A percentile compares a stretch with the other conserved stretches of the same genome.
These are phyloP conservation scores for Pouteria glomerata DNA, from an alignment of 148 eudicot genomes.

Conservation along the genomic window DNA sequence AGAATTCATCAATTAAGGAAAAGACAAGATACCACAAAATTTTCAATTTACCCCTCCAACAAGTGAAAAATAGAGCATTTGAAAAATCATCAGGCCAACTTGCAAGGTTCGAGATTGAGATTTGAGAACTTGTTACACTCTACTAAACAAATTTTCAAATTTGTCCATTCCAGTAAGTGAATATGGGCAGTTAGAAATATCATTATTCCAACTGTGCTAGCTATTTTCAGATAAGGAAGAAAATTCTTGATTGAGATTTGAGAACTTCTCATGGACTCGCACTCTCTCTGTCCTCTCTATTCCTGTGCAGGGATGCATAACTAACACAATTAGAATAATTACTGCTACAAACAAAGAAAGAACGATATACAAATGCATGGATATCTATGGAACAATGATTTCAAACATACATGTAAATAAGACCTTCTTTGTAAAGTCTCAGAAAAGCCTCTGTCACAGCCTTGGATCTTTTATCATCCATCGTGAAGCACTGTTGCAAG, in stretches of 20 bases:
- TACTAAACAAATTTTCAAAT: too few relatives aligned
- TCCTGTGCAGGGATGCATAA: too few relatives aligned
- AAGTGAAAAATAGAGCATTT: neutral
- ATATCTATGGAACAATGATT: neutral
- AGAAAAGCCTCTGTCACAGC: constrained; percentile 96
- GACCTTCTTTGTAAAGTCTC: constrained; percentile 77
- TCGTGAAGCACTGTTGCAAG: constrained; percentile 76
- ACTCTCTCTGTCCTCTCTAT: neutral
- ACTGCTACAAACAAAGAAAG: neutral
- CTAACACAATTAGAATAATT: too few relatives aligned
- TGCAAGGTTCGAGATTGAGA: too few relatives aligned
- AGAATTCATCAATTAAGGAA: neutral
- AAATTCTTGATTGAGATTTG: neutral
- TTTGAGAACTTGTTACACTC: too few relatives aligned
- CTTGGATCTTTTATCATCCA: constrained; percentile 87
- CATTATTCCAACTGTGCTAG: neutral
- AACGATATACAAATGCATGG: neutral
- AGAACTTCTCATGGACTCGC: neutral
- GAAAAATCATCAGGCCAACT: too few relatives aligned
- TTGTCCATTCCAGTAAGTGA: too few relatives aligned
- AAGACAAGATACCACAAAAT: neutral
- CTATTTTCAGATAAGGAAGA: neutral
- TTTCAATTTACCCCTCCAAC: neutral
- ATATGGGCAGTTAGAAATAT: neutral
- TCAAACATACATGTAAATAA: constrained; percentile 74